Conservation (phyloP, 2,329 filamentous ascomycete genomes). For the Fusarium oligoseptatum region DNA sequence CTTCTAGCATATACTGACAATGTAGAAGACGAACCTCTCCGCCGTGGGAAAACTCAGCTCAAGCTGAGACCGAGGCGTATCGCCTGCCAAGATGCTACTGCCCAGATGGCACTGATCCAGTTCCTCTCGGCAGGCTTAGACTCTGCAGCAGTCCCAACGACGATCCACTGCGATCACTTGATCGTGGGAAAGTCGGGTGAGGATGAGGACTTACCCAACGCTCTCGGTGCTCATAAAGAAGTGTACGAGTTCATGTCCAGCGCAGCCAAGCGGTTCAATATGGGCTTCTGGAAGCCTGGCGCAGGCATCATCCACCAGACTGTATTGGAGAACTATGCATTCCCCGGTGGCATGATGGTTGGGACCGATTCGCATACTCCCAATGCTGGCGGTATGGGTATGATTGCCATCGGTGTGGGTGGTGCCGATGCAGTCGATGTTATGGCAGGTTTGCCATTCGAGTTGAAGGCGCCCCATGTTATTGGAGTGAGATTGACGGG, state of each 20-base stretch:
- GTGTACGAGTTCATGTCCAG: slow-evolving; percentile 4
- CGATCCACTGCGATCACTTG: not conserved
- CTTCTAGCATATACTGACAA: not conserved
- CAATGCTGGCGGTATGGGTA: slow-evolving; percentile 95
- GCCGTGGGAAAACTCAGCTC: not conserved
- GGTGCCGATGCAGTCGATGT: slow-evolving; percentile 98
- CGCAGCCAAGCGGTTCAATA: not conserved
- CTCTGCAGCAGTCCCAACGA: not conserved
- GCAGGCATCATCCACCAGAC: slow-evolving; percentile 99
- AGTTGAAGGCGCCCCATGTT: slow-evolving; percentile 96
- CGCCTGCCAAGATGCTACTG: slow-evolving; percentile 6
- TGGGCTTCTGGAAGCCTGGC: slow-evolving; percentile 96
- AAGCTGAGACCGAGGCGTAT: not conserved
- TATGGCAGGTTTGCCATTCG: slow-evolving; percentile 97
- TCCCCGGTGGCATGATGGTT: slow-evolving; percentile 97
- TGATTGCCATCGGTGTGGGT: slow-evolving; percentile 67
- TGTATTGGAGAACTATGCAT: slow-evolving; percentile 97
- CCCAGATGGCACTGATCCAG: slow-evolving; percentile 5
- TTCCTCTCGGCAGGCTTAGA: slow-evolving; percentile 1
- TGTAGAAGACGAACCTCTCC: not conserved
- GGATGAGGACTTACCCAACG: not conserved
- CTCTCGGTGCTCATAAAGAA: not conserved
- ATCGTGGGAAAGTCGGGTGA: not conserved
- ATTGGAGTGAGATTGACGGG: slow-evolving; percentile 97
- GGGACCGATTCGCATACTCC: slow-evolving; percentile 98